Evolutionary conservation across 129 eudicot genomes (phyloP).

Genomic region (Flaveria robusta): DNA sequence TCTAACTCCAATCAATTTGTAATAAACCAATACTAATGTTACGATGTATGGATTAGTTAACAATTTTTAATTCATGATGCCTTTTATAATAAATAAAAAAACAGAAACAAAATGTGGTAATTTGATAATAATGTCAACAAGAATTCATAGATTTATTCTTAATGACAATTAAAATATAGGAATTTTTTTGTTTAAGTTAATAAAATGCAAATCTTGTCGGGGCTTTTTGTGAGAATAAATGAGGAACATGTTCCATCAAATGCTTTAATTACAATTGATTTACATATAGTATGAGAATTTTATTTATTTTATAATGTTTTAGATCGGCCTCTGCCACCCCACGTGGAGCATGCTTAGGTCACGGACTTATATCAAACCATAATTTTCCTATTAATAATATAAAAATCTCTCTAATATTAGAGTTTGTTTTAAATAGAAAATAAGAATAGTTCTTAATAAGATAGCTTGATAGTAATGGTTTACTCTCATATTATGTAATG

Average conservation of each 20-base stretch:
- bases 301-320: conserved; percentile 26
- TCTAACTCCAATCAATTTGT: neutral
- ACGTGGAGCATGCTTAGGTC: conserved; percentile 44
- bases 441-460: no score
- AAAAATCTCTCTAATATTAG: neutral
- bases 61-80: neutral
- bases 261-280: conserved; percentile 16
- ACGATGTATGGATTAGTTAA: neutral
- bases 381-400: neutral
- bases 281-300: neutral
- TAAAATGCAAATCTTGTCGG: conserved; percentile 42
- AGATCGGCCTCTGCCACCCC: conserved; percentile 42
- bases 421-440: no score
- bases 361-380: conserved; percentile 25
- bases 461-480: no score
- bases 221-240: conserved; percentile 31
- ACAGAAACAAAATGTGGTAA: neutral
- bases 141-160: neutral
- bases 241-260: conserved; percentile 31
- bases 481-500: no score
- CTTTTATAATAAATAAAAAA: neutral
- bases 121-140: conserved; percentile 32
- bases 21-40: neutral
- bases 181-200: conserved; percentile 30
- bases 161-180: neutral